These are phyloP conservation scores for Leccinum subtestaceum DNA, from an alignment of 768 basidiomycete genomes.

Conservation along the genomic window DNA sequence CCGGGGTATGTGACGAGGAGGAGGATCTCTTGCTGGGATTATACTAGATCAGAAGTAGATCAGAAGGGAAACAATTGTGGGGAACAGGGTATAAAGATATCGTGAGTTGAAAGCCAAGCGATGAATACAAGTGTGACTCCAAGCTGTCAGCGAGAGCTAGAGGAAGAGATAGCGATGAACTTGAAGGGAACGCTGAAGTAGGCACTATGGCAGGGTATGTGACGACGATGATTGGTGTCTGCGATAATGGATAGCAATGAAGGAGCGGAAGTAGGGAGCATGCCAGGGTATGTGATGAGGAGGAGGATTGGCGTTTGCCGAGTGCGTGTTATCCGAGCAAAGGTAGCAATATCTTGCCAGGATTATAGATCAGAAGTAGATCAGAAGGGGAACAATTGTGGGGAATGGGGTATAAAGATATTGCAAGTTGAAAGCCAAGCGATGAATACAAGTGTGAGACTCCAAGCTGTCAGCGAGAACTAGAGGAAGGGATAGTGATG, in stretches of 20 bases:
- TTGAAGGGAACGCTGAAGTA: constrained; percentile 62
- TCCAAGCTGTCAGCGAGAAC: too few species aligned
- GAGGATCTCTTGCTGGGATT: constrained; percentile 88
- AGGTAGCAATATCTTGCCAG: constrained; percentile 64
- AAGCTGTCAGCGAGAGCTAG: constrained; percentile 70
- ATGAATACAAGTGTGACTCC: constrained; percentile 77
- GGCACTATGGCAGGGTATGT: constrained; percentile 67
- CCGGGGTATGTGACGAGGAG: constrained; percentile 78
- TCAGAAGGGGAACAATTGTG: constrained; percentile 66
- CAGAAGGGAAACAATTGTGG: constrained; percentile 77
- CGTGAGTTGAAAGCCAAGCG: constrained; percentile 94
- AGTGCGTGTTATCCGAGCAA: too few species aligned
- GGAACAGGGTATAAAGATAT: constrained; percentile 83
- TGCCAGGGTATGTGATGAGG: too few species aligned
- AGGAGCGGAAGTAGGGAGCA: too few species aligned
- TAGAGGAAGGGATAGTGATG: too few species aligned
- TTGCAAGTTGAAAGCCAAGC: constrained; percentile 81
- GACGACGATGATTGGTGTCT: constrained; percentile 77
- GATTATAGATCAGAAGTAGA: constrained; percentile 91
- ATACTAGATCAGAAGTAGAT: constrained; percentile 71
- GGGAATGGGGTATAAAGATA: constrained; percentile 51
- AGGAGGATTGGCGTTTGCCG: too few species aligned
- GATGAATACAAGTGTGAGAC: too few species aligned
- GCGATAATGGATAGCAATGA: constrained; percentile 36
- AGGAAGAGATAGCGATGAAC: constrained; percentile 75